Evolutionary conservation across 805 yeast species (phyloP), one percentile per base, ranked within the genome.

Genomic region (Metschnikowia borealis): DNA sequence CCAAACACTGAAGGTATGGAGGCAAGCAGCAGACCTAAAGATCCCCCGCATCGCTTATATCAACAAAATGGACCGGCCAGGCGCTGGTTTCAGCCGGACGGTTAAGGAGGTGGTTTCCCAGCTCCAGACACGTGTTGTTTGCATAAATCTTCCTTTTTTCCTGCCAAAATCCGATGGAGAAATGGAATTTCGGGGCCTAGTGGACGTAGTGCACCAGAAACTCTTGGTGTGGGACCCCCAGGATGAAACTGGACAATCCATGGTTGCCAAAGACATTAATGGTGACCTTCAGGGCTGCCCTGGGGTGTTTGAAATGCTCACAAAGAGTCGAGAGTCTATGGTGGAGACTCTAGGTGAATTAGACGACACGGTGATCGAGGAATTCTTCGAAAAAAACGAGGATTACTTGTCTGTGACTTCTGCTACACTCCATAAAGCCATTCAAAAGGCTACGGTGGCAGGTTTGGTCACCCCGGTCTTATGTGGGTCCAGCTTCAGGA

Each of bases 1-100:
- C 0, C 98, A 94, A 67, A 92, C 99, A 0, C 97, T 91, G 64
- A 92, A 90, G 62, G 98, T 94, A 3, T 94, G 98, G 97, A 81
- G 79, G 54, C 96, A 91, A 66, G 91, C 97, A 1, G 72, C 70
- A 18, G 78, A 77, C 15, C 68, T 84, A 57, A 66, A 67, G 2
- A 82, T 94, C 35, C 98, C 99, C 0, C 78, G 81, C 45, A 72
- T 94, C 11, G 83, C 89, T 11, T 94, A 82, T 63, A 80, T 94
- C 33, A 94, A 94, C 67, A 94, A 94, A 66, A 91, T 94, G 98
- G 99, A 94, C 69, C 77, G 98, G 52, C 86, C 84, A 14, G 99
- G 99, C 18, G 96, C 98, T 1, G 97, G 97, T 0, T 94, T 83
- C 64, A 84, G 96, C 54, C 74, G 96, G 50, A 89, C 97, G 0